phyloP scores from a whole-genome alignment of 1,284 basidiomycete genomes.

The Sphagnurus paluster region DNA sequence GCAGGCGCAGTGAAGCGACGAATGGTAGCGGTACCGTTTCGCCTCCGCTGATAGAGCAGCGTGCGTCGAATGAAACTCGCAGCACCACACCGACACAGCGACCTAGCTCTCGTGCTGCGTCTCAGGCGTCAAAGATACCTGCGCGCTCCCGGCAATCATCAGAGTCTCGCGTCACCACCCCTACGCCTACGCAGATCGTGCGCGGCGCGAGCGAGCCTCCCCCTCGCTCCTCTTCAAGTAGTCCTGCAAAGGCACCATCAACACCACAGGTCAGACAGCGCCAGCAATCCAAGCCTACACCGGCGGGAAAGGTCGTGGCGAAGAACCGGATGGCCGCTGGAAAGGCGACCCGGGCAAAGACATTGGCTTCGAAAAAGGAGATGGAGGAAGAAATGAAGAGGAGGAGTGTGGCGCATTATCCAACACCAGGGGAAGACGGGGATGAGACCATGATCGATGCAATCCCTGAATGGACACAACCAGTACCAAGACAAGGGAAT shows the following conservation, averaged over 20 bases:
- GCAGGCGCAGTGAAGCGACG: no score
- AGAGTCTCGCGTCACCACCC: slow-evolving; percentile 34
- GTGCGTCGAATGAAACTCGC: slow-evolving; percentile 26
- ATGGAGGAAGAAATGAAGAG: slow-evolving; percentile 33
- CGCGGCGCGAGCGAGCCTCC: slow-evolving; percentile 31
- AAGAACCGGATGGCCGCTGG: slow-evolving; percentile 32
- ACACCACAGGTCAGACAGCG: slow-evolving; percentile 22
- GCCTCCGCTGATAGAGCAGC: slow-evolving; percentile 18
- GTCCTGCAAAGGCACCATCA: slow-evolving; percentile 22
- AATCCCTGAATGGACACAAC: slow-evolving; percentile 77
- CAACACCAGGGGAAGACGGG: slow-evolving; percentile 48
- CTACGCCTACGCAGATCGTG: slow-evolving; percentile 23
- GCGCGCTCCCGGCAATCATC: slow-evolving; percentile 35
- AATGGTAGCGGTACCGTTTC: no score
- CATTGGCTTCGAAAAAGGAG: slow-evolving; percentile 28
- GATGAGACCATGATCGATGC: slow-evolving; percentile 53
- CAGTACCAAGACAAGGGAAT: slow-evolving; percentile 59
- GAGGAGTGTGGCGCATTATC: slow-evolving; percentile 62
- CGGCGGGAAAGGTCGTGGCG: slow-evolving; percentile 26
- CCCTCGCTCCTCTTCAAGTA: slow-evolving; percentile 23
- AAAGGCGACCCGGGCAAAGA: slow-evolving; percentile 34
- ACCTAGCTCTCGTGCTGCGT: slow-evolving; percentile 25
- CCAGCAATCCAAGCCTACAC: slow-evolving; percentile 19
- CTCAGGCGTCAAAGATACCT: slow-evolving; percentile 37
- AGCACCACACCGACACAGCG: slow-evolving; percentile 36